phyloP scores from a whole-genome alignment of 306 rosid genomes.

The Erythrophleum fordii region DNA sequence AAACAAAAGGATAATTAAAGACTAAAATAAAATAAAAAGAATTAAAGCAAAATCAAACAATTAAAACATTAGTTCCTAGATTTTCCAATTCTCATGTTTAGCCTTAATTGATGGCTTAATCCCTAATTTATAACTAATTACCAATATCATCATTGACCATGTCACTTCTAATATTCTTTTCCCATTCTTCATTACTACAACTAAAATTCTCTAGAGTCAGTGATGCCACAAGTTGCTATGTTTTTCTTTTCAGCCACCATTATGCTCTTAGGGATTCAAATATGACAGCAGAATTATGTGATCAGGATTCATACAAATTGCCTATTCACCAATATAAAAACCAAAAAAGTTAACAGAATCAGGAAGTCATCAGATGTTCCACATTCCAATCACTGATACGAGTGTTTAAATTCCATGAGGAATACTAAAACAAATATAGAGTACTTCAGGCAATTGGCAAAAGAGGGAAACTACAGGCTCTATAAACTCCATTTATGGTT shows the following conservation, averaged over 20 bases:
- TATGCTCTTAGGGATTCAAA: not conserved
- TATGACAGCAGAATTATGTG: not conserved
- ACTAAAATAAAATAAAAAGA: not conserved
- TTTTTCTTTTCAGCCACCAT: not conserved
- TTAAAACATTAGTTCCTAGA: not conserved
- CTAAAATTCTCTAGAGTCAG: not conserved
- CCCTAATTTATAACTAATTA: too few relatives aligned
- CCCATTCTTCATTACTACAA: too few relatives aligned
- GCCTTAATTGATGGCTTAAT: too few relatives aligned
- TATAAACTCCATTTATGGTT: too few relatives aligned
- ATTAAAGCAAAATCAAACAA: not conserved
- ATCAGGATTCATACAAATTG: not conserved
- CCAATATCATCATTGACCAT: too few relatives aligned
- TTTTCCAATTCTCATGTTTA: not conserved
- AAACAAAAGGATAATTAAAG: not conserved
- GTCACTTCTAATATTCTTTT: too few relatives aligned
- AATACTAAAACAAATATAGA: not conserved
- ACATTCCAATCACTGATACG: not conserved
- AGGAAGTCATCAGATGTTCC: not conserved
- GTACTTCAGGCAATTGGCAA: not conserved
- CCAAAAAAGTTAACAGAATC: not conserved
- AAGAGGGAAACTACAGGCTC: not conserved
- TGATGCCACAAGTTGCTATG: not conserved
- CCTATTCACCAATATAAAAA: constrained; percentile 4
- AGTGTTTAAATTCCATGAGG: not conserved